Evolutionary conservation across 768 basidiomycete species (phyloP).

Genomic region (Collybiopsis confluens): DNA sequence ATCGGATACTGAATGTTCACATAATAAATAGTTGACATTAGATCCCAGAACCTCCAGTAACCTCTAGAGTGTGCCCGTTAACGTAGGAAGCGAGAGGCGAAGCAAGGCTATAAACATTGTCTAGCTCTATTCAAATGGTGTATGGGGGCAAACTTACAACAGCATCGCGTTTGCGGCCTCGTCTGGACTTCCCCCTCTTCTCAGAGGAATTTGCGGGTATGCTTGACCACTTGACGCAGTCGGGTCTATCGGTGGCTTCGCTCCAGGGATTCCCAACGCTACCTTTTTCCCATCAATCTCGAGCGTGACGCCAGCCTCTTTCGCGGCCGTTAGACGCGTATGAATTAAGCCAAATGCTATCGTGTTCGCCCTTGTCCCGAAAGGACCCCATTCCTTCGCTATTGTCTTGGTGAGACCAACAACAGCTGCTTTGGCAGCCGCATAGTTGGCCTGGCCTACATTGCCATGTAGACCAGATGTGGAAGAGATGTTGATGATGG

Average conservation of each 20-base stretch:
- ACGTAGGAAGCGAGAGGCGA: conserved; percentile 80
- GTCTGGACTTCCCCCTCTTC: conserved; percentile 62
- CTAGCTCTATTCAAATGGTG: conserved; percentile 9
- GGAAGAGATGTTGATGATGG: conserved; percentile 79
- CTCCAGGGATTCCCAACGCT: conserved; percentile 72
- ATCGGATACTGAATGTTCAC: no score
- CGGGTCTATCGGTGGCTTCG: conserved; percentile 30
- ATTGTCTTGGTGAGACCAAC: conserved; percentile 81
- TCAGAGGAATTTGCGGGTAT: conserved; percentile 54
- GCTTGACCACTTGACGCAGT: conserved; percentile 24
- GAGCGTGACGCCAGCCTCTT: conserved; percentile 72
- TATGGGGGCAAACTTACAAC: conserved; percentile 50
- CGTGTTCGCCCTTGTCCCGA: conserved; percentile 79
- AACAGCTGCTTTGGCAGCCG: conserved; percentile 75
- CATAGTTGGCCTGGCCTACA: conserved; percentile 82
- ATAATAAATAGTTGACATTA: neutral
- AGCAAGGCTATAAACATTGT: conserved; percentile 47
- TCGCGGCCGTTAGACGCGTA: conserved; percentile 75
- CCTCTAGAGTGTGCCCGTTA: conserved; percentile 78
- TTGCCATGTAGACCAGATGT: conserved; percentile 83
- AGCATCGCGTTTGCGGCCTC: conserved; percentile 74
- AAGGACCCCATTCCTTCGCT: conserved; percentile 83
- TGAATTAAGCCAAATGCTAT: conserved; percentile 76
- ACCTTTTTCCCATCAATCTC: conserved; percentile 83
- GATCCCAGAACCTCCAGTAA: conserved; percentile 81